Evolutionary conservation across 768 basidiomycete species (phyloP), one percentile per base, ranked within the genome.

Genomic region (Asterophora lycoperdoides): DNA sequence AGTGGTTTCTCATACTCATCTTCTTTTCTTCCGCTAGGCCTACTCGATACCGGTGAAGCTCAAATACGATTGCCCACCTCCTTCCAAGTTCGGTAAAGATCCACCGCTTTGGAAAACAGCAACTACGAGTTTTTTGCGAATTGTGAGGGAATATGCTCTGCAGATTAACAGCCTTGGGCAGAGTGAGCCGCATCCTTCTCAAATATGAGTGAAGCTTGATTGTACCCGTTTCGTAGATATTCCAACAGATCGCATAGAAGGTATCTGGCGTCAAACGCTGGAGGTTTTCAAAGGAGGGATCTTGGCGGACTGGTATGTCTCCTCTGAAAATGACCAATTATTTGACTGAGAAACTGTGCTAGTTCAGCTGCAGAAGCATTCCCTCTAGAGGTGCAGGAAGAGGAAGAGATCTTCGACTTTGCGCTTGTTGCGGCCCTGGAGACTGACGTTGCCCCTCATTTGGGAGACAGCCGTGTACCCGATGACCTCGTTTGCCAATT

Each of bases 31-130:
- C 3, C 19, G 36, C 28, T 37, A 92, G 89, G 86, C 93, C 0
- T 93, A 89, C 58, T 81, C 89, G 4, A 85, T 95, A 29, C 93
- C 95, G 1, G 82, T 97, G 63, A 93, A 93, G 60, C 71, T 98
- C 54, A 94, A 94, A 67, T 95, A 97, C 55, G 92, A 95, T 30
- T 96, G 94, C 64, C 94, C 95, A 0, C 70, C 88, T 0, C 79
- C 95, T 0, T 92, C 87, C 34, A 93, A 86, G 61, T 91, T 82
- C 60, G 92, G 90, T 2, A 85, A 89, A 46, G 95, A 94, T 59
- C 69, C 66, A 17, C 93, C 94, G 0, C 69, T 99, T 2, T 98
- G 95, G 95, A 94, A 93, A 69, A 93, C 92, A 0, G 94, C 93
- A n/a, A 92, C 88, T 2, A 78, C 74, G 11, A 83, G 75, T 58